Conservation (phyloP, 2,329 filamentous ascomycete genomes). For the Xylariales sp. region DNA sequence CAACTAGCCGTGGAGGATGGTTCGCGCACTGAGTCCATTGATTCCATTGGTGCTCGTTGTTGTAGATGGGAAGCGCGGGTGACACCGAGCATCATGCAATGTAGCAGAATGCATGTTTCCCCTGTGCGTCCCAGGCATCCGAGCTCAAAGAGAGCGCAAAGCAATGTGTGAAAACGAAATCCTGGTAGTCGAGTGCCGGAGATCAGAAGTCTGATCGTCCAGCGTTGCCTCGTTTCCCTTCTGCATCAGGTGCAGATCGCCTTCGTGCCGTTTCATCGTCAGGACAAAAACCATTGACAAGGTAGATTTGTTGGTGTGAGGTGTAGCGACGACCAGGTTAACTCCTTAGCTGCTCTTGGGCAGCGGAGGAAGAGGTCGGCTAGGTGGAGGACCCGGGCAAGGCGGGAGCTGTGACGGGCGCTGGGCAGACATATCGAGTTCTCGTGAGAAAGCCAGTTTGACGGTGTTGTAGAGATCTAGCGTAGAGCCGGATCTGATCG, state of each 20-base stretch:
- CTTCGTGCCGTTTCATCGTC: slow-evolving; percentile 40
- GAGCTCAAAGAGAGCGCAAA: slow-evolving; percentile 38
- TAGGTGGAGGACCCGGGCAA: slow-evolving; percentile 74
- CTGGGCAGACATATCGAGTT: slow-evolving; percentile 66
- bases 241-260: slow-evolving; percentile 27
- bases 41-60: slow-evolving; percentile 27
- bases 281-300: slow-evolving; percentile 37
- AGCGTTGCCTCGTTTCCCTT: slow-evolving; percentile 38
- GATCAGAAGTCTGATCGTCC: slow-evolving; percentile 39
- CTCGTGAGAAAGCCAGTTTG: slow-evolving; percentile 47
- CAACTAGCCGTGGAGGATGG: slow-evolving; percentile 10
- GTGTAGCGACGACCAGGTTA: slow-evolving; percentile 12
- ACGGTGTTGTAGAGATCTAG: slow-evolving; percentile 39
- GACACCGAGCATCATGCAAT: slow-evolving; percentile 35
- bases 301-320: slow-evolving; percentile 30
- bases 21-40: slow-evolving; percentile 13
- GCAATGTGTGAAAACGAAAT: slow-evolving; percentile 39
- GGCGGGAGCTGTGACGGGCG: slow-evolving; percentile 74
- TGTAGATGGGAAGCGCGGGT: slow-evolving; percentile 26
- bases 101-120: slow-evolving; percentile 31
- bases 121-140: slow-evolving; percentile 41
- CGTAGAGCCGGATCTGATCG: slow-evolving; percentile 29
- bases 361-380: slow-evolving; percentile 72
- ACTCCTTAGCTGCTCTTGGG: slow-evolving; percentile 66
- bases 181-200: slow-evolving; percentile 40